Evolutionary conservation across 2,329 filamentous ascomycete genomes (phyloP).

Genomic region (Arachnopeziza araneosa): DNA sequence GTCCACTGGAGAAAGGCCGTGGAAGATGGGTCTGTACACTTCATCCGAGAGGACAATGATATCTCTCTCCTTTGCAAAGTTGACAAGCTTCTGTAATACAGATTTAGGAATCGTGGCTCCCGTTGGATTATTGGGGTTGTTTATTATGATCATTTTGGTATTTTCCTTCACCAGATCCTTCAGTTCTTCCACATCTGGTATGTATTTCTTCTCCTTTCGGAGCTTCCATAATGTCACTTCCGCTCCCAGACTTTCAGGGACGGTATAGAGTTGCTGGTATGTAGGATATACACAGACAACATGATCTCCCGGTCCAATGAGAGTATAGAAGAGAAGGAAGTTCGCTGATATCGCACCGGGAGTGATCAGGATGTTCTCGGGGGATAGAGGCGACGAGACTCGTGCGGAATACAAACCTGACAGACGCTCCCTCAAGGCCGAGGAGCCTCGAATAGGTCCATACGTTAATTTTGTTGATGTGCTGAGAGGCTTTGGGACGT

Average conservation of each 20-base stretch:
- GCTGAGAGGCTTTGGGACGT: constrained; percentile 37
- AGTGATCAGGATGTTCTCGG: constrained; percentile 67
- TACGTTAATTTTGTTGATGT: constrained; percentile 62
- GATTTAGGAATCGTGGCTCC: constrained; percentile 61
- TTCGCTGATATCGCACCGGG: constrained; percentile 83
- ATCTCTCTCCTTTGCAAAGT: constrained; percentile 54
- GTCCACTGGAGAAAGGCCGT: constrained; percentile 36
- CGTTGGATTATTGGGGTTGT: constrained; percentile 80
- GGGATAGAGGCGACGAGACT: constrained; percentile 39
- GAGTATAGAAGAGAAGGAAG: constrained; percentile 68
- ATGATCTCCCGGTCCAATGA: constrained; percentile 71
- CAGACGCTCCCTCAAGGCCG: constrained; percentile 57
- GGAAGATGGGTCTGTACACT: constrained; percentile 80
- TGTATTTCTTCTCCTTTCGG: constrained; percentile 56
- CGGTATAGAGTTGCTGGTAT: constrained; percentile 76
- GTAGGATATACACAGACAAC: constrained; percentile 83
- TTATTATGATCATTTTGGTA: constrained; percentile 66
- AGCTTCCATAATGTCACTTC: constrained; percentile 74
- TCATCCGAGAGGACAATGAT: constrained; percentile 72
- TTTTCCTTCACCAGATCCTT: constrained; percentile 58
- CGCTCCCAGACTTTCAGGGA: constrained; percentile 69
- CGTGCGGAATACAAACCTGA: constrained; percentile 59
- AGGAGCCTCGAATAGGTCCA: constrained; percentile 65
- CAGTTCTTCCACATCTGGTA: constrained; percentile 62
- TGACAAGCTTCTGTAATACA: constrained; percentile 55